phyloP scores from a whole-genome alignment of 306 rosid genomes.

The Citrullus mucosospermus region DNA sequence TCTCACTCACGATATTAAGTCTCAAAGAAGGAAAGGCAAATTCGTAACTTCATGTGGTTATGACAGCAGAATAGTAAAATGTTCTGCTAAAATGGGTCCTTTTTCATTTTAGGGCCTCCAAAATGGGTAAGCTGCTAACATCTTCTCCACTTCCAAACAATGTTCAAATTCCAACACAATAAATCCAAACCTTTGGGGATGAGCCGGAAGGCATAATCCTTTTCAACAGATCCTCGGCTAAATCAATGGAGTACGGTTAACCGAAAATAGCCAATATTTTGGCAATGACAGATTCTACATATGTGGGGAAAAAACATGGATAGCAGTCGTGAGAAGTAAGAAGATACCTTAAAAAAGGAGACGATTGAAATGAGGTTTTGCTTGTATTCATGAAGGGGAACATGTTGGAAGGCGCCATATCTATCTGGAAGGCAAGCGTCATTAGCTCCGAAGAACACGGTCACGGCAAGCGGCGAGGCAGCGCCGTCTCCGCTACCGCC shows the following conservation, averaged over 20 bases:
- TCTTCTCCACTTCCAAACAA: not conserved
- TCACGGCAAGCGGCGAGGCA: constrained; percentile 41
- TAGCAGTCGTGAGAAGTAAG: not conserved
- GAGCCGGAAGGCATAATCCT: not conserved
- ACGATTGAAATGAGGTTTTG: constrained; percentile 46
- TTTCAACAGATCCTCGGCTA: not conserved
- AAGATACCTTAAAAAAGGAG: constrained; percentile 60
- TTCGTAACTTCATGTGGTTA: too few species aligned
- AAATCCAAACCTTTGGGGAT: not conserved
- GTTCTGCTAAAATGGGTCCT: too few species aligned
- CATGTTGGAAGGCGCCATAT: constrained; percentile 63
- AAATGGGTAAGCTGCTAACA: too few species aligned
- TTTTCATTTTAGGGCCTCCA: too few species aligned
- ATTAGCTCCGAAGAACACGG: constrained; percentile 85
- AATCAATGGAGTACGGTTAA: not conserved
- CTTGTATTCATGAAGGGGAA: constrained; percentile 57
- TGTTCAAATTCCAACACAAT: not conserved
- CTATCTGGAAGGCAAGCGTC: constrained; percentile 69
- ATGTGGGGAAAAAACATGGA: not conserved
- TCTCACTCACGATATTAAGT: too few species aligned
- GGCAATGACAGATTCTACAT: not conserved
- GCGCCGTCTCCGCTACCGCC: constrained; percentile 10
- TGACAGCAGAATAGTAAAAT: too few species aligned
- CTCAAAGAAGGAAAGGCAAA: too few species aligned
- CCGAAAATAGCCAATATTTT: not conserved